Evolutionary conservation across 805 yeast species (phyloP), one percentile per base, ranked within the genome.

Genomic region (Myxozyma sirexii): DNA sequence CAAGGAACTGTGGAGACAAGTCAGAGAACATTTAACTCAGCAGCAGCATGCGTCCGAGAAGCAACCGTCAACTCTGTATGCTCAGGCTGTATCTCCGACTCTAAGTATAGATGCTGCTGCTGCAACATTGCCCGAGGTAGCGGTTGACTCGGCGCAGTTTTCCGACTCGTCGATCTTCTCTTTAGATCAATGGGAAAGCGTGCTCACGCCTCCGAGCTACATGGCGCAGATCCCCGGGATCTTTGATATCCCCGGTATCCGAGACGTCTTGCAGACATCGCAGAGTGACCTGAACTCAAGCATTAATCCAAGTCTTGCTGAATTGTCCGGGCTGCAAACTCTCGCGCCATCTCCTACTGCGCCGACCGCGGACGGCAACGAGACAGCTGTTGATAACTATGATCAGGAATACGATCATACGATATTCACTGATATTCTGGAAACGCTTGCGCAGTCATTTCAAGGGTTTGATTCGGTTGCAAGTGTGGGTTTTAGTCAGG

Each of bases 381-480:
- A n/a, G 42, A 17, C 10, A 38, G 42, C 8, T 38, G 21, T 38
- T 15, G 31, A 4, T 10, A 24, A 27, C 2, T 8, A n/a, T 5
- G 48, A 51, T 21, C 27, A 33, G 13, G 59, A 44, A 3, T 27
- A 26, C n/a, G 23, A 49, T n/a, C 37, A 45, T 19, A 15, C 24
- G n/a, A n/a, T 54, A 35, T 60, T 61, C 45, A 54, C 46, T 2
- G 60, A 61, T 42, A 21, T 61, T 27, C 35, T 59, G 35, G 60
- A 42, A 10, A 59, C 50, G 37, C 23, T 61, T 33, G 53, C 63
- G 3, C 57, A 49, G 44, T 58, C 65, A 12, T 61, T 61, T 37
- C 62, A 61, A 31, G 65, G 57, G 5, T 61, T 61, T 43, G 65
- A 61, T 45, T 59, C 60, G 4, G 59, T 60, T 6, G 63, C 59